Conservation (phyloP, 257 asterid genomes). For the Linderniella brevidens region DNA sequence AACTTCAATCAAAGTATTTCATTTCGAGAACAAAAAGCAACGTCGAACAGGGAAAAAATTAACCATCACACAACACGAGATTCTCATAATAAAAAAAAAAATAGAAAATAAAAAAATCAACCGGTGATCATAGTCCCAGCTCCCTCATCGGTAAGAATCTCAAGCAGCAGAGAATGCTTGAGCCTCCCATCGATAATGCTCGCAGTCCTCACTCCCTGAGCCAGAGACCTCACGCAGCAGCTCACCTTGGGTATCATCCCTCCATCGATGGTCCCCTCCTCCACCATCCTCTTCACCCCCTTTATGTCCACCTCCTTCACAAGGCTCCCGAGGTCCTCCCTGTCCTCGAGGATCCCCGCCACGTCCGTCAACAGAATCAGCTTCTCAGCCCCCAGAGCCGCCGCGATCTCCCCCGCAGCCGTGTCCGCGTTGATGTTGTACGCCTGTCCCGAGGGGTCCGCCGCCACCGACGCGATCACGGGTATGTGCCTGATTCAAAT, state of each 20-base stretch:
- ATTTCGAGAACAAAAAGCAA: too few species aligned
- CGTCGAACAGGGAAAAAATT: too few species aligned
- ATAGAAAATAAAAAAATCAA: constrained; percentile 7
- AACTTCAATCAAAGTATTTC: too few species aligned
- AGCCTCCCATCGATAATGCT: constrained; percentile 70
- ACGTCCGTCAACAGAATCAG: constrained; percentile 57
- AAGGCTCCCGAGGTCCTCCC: constrained; percentile 41
- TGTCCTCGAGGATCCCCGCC: constrained; percentile 47
- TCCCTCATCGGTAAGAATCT: constrained; percentile 69
- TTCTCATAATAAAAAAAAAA: not conserved
- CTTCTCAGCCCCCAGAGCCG: constrained; percentile 64
- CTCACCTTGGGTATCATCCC: constrained; percentile 81
- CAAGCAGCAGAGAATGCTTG: constrained; percentile 62
- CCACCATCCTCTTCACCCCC: constrained; percentile 64
- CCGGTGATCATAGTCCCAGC: constrained; percentile 84
- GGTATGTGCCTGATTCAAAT: constrained; percentile 20
- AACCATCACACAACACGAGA: too few species aligned
- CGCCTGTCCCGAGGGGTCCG: constrained; percentile 38
- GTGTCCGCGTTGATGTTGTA: constrained; percentile 75
- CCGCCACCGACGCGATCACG: constrained; percentile 71
- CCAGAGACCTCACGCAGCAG: constrained; percentile 62
- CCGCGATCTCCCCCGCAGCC: constrained; percentile 69
- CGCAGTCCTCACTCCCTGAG: constrained; percentile 68
- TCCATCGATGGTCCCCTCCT: constrained; percentile 47
- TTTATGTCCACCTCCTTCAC: constrained; percentile 58